Percentiles rank a stretch among this genome's conserved stretches.
phyloP scores from a whole-genome alignment of 164 flowering plant genomes.

The Nymphaea thermarum region DNA sequence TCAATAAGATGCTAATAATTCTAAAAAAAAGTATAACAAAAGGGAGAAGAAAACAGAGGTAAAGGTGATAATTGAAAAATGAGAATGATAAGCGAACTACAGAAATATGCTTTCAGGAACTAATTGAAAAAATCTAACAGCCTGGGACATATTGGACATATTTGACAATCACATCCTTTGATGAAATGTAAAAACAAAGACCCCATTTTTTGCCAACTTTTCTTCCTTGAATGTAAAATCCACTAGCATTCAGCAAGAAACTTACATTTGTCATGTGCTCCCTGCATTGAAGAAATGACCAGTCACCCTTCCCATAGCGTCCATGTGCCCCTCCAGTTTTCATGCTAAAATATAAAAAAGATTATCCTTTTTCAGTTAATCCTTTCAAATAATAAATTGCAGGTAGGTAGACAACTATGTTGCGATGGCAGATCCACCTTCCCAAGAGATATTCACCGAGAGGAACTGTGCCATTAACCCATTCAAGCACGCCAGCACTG shows the following conservation, averaged over 20 bases:
- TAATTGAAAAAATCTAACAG: too few species aligned
- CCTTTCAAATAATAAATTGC: neutral
- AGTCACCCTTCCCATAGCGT: slow-evolving; percentile 82
- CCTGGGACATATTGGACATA: too few species aligned
- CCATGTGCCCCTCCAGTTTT: slow-evolving; percentile 96
- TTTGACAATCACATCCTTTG: too few species aligned
- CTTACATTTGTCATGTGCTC: slow-evolving; percentile 77
- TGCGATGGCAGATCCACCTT: slow-evolving; percentile 42
- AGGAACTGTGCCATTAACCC: slow-evolving; percentile 96
- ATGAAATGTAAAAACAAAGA: too few species aligned
- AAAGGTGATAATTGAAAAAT: too few species aligned
- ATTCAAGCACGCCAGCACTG: slow-evolving; percentile 99
- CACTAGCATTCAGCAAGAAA: neutral
- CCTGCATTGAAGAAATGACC: slow-evolving; percentile 71
- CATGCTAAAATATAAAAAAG: slow-evolving; percentile 26
- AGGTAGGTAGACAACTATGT: neutral
- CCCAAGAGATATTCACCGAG: slow-evolving; percentile 94
- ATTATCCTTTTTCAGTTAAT: neutral
- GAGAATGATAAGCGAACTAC: too few species aligned
- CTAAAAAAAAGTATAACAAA: too few species aligned
- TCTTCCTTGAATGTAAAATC: too few species aligned
- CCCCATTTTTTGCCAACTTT: too few species aligned
- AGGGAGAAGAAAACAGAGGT: too few species aligned
- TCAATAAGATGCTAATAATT: too few species aligned
- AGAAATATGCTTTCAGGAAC: too few species aligned